Percentiles rank a stretch among this genome's conserved stretches.
Evolutionary conservation across 2,329 filamentous ascomycete genomes (phyloP).

Genomic region (Atkinsonella texensis): DNA sequence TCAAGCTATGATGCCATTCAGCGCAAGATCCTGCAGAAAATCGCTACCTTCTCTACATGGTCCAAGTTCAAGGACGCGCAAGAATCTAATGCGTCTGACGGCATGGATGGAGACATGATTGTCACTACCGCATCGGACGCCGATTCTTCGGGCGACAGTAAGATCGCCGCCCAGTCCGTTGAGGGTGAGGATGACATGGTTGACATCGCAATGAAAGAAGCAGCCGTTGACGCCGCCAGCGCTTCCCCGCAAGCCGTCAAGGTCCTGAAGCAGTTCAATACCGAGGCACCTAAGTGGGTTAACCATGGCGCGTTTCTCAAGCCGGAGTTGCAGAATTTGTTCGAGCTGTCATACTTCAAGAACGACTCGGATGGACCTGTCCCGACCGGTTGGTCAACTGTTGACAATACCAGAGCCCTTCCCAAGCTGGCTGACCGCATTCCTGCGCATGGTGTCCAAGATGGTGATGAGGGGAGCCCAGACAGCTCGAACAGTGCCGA

Average conservation of each 20-base stretch:
- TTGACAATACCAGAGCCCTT: constrained; percentile 47
- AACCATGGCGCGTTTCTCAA: constrained; percentile 46
- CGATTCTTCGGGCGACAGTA: constrained; percentile 55
- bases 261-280: constrained; percentile 35
- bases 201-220: constrained; percentile 74
- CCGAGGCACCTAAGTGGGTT: constrained; percentile 39
- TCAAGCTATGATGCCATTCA: constrained; percentile 57
- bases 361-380: constrained; percentile 43
- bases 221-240: constrained; percentile 12
- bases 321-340: constrained; percentile 55
- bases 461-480: constrained; percentile 37
- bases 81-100: constrained; percentile 35
- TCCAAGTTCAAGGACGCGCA: constrained; percentile 45
- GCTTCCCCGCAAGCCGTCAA: constrained; percentile 11
- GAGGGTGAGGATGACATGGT: constrained; percentile 86
- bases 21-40: constrained; percentile 66
- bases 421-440: constrained; percentile 38
- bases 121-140: constrained; percentile 51
- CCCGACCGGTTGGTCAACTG: constrained; percentile 55
- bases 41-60: constrained; percentile 65
- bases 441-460: constrained; percentile 28
- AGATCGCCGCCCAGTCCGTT: constrained; percentile 65
- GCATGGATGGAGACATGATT: constrained; percentile 55
- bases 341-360: constrained; percentile 59
- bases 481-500: constrained; percentile 34